Evolutionary conservation across 169 alveolate genomes (phyloP).

Genomic region (Ichthyophthirius multifiliis): DNA sequence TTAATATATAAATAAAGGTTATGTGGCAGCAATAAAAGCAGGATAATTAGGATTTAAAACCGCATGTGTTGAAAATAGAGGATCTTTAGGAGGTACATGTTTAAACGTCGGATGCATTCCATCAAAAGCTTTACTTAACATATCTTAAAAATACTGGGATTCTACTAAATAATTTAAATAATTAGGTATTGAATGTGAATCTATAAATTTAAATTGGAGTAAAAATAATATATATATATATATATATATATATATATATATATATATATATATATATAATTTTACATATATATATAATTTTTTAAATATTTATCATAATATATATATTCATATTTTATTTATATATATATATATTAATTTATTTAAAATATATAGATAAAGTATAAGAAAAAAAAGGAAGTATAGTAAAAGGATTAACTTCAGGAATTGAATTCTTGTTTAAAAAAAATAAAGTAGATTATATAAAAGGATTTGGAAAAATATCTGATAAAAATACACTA

Average conservation of each 20-base stretch:
- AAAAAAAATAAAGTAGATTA: conserved; percentile 92
- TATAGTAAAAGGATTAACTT: conserved; percentile 85
- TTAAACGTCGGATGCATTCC: conserved; percentile 98
- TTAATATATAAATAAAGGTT: conserved; percentile 88
- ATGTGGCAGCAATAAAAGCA: conserved; percentile 95
- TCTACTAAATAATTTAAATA: conserved; percentile 69
- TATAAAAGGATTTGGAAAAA: conserved; percentile 71
- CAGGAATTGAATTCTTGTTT: conserved; percentile 91
- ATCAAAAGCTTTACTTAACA: conserved; percentile 92
- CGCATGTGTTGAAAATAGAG: conserved; percentile 93
- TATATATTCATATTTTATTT: too few relatives aligned
- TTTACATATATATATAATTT: too few relatives aligned
- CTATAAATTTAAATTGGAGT: conserved; percentile 69
- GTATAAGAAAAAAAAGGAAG: background rate
- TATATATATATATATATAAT: too few relatives aligned
- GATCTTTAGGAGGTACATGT: conserved; percentile 98
- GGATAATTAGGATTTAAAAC: conserved; percentile 95
- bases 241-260: too few relatives aligned
- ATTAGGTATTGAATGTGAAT: conserved; percentile 61
- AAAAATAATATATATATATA: too few relatives aligned
- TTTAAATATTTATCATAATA: too few relatives aligned
- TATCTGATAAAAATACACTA: conserved; percentile 44
- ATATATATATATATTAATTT: too few relatives aligned
- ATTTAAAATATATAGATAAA: background rate
- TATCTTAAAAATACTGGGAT: conserved; percentile 90